A percentile compares a stretch with the other conserved stretches of the same genome.
Conservation (phyloP, 2,329 filamentous ascomycete species). For the Aspergillus texensis region DNA sequence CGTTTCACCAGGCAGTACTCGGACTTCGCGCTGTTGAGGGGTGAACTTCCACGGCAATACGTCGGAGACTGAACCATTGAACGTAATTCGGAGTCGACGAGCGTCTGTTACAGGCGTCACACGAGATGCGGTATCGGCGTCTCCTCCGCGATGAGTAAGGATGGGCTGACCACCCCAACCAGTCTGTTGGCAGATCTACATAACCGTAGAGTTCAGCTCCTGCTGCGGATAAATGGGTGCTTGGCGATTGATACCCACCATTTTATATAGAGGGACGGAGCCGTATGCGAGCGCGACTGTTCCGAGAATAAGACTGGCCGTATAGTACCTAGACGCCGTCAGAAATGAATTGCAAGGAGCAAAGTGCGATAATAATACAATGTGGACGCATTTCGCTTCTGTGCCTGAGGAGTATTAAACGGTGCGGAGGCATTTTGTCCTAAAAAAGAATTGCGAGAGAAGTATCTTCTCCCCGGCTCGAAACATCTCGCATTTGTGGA, state of each 20-base stretch:
- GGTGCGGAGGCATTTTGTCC: constrained; percentile 32
- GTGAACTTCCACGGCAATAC: constrained; percentile 96
- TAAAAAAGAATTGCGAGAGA: constrained; percentile 35
- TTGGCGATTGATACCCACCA: constrained; percentile 46
- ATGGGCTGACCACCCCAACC: constrained; percentile 92
- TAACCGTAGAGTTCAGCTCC: background rate
- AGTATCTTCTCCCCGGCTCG: constrained; percentile 32
- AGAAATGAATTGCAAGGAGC: constrained; percentile 9
- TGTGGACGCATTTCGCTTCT: constrained; percentile 57
- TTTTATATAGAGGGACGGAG: constrained; percentile 69
- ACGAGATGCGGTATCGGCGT: constrained; percentile 71
- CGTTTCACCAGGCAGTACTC: constrained; percentile 93
- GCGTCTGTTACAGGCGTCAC: constrained; percentile 79
- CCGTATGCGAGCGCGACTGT: constrained; percentile 67
- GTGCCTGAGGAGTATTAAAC: constrained; percentile 38
- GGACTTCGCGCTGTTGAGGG: constrained; percentile 94
- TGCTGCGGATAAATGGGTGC: background rate
- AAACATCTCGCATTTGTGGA: constrained; percentile 21
- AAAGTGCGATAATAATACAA: constrained; percentile 45
- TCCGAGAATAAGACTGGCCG: constrained; percentile 63
- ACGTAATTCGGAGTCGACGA: constrained; percentile 89
- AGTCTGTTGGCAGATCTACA: constrained; percentile 54
- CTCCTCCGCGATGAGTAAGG: constrained; percentile 71
- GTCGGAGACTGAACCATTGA: constrained; percentile 93
- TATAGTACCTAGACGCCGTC: constrained; percentile 58